Conservation (phyloP, 1,284 basidiomycete genomes). For the Moniliophthora roreri region DNA sequence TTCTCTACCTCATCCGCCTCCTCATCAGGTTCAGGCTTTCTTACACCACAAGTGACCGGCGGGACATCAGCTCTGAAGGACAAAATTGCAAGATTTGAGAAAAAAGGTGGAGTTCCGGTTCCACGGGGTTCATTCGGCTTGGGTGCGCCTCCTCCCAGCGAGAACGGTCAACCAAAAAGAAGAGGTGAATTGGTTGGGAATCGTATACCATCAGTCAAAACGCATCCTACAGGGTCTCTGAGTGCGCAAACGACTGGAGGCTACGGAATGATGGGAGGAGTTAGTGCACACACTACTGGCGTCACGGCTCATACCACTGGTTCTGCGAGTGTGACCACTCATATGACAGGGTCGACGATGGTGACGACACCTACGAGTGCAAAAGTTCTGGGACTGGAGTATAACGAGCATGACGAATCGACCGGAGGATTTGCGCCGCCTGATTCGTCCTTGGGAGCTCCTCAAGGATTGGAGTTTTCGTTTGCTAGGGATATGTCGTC, state of each 20-base stretch:
- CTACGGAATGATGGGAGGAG: too few species aligned
- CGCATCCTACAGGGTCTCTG: slow-evolving; percentile 28
- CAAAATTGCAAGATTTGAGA: slow-evolving; percentile 77
- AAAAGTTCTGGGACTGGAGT: slow-evolving; percentile 2
- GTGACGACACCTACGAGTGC: neutral
- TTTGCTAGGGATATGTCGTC: neutral
- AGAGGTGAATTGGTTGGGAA: slow-evolving; percentile 72
- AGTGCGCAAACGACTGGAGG: neutral
- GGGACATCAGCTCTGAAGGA: slow-evolving; percentile 49
- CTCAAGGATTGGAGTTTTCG: neutral
- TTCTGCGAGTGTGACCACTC: neutral
- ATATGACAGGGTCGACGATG: neutral
- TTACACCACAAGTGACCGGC: slow-evolving; percentile 11
- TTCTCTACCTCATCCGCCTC: slow-evolving; percentile 18
- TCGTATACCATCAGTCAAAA: slow-evolving; percentile 50
- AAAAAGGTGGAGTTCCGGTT: slow-evolving; percentile 69
- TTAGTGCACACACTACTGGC: too few species aligned
- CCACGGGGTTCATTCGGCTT: slow-evolving; percentile 74
- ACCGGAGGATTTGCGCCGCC: slow-evolving; percentile 7
- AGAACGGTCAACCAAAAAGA: slow-evolving; percentile 43
- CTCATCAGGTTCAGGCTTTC: slow-evolving; percentile 1
- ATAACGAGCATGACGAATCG: neutral
- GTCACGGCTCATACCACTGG: slow-evolving; percentile 6
- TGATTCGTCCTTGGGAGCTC: neutral
- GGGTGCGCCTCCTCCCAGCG: slow-evolving; percentile 56